Base-by-base conservation (phyloP, 2,329 filamentous ascomycete genomes). In the Fusarium sp. region DNA sequence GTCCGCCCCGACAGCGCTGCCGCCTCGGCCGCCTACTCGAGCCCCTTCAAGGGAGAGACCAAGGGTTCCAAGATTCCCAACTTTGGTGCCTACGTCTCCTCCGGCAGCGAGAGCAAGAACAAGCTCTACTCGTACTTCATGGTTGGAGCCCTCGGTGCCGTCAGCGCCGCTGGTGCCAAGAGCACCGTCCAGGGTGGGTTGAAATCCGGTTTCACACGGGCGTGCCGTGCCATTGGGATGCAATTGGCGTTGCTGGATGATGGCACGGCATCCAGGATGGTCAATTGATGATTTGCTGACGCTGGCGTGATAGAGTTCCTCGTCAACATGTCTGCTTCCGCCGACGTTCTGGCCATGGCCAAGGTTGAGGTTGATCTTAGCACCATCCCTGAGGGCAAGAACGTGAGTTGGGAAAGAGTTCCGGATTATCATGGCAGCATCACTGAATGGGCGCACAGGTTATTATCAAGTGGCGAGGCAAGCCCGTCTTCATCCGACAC, bases 391-490 rank as follows among this genome's bases (percentile, higher is more conserved):
- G 95, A 98, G 87, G 96, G 96, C 88, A 99, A 98, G 92, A 99
- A 99, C 86, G 96, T 94, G 86, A 81, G 91, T 86, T 55, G 57
- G 57, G 58, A 27, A 62, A 58, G 66, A 40, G 20, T 29, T 25
- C 42, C 49, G 51, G 31, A 20, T n/a, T 25, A 60, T 40, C 14
- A 25, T 42, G 6, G 40, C 29, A 38, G n/a, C 51, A 40, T 60
- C 27, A 23, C 59, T 68, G 34, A 66, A 59, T 9, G 49, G 50
- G 20, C 57, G 20, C 57, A 16, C 77, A 94, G 91, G 91, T 99
- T 81, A 96, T 99, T 82, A 97, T 99, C 88, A 99, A 99, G 87
- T 99, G 96, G 96, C 92, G 96, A 87, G 96, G 96, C 82, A 99
- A 99, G 92, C 96, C 96, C 82, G 93, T 99, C 82, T 99, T 99